Conservation (phyloP, 2,329 filamentous ascomycete species). For the Fonsecaea multimorphosa region DNA sequence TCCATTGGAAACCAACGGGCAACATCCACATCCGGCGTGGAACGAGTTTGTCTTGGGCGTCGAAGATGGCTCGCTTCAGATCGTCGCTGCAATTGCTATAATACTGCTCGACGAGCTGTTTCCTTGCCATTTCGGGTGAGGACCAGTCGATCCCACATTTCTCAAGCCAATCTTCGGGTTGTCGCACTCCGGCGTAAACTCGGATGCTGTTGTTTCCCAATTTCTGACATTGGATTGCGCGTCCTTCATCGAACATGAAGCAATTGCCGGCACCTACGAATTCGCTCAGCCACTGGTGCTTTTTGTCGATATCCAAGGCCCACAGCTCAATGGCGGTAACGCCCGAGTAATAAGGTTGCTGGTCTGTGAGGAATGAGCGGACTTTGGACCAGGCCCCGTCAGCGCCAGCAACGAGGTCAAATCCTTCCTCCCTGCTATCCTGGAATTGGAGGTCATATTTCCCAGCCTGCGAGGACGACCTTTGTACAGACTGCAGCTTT, state of each 20-base stretch:
- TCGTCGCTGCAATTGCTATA: conserved; percentile 53
- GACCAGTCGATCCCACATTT: conserved; percentile 55
- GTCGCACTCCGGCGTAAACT: conserved; percentile 47
- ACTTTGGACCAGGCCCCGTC: conserved; percentile 52
- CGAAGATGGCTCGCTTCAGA: conserved; percentile 52
- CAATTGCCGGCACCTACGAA: conserved; percentile 57
- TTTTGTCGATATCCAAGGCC: conserved; percentile 50
- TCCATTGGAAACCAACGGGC: conserved; percentile 58
- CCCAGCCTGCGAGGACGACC: conserved; percentile 8
- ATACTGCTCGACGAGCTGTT: conserved; percentile 48
- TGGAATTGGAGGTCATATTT: conserved; percentile 28
- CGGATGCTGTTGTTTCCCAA: conserved; percentile 58
- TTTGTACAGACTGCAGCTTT: conserved; percentile 50
- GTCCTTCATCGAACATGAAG: conserved; percentile 54
- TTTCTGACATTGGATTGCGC: conserved; percentile 53
- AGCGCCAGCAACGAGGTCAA: conserved; percentile 51
- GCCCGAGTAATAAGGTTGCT: conserved; percentile 38
- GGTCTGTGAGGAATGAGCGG: conserved; percentile 42
- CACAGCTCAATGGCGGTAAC: conserved; percentile 53
- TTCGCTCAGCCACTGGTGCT: conserved; percentile 53
- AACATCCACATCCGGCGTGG: conserved; percentile 59
- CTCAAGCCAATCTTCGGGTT: conserved; percentile 48
- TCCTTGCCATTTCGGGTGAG: conserved; percentile 49
- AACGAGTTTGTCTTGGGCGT: conserved; percentile 49
- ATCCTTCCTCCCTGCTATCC: conserved; percentile 29